A percentile compares a stretch with the other conserved stretches of the same genome.
Conservation (phyloP, 2,329 filamentous ascomycete genomes). For the Fusarium sp. region DNA sequence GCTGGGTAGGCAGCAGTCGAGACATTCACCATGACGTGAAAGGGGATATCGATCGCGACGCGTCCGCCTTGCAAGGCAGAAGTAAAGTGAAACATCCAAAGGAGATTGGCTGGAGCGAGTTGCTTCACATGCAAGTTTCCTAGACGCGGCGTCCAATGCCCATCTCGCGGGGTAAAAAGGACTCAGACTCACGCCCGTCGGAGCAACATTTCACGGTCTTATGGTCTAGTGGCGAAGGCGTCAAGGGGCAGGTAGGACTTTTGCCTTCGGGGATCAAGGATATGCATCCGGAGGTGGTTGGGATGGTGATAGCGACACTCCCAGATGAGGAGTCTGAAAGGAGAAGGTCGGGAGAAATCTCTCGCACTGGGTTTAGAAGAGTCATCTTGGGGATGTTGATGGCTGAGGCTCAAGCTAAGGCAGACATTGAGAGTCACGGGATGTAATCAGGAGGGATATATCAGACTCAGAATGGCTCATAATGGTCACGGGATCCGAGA, state of each 20-base stretch:
- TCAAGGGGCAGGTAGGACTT: conserved; percentile 17
- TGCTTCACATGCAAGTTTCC: conserved; percentile 6
- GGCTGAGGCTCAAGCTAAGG: conserved; percentile 1
- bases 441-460: not conserved
- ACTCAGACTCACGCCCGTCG: conserved; percentile 17
- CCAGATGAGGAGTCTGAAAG: not conserved
- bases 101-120: conserved; percentile 4
- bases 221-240: conserved; percentile 17
- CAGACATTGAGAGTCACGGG: conserved; percentile 6
- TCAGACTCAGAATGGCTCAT: not conserved
- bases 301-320: conserved; percentile 29
- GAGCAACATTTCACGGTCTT: conserved; percentile 26
- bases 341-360: not conserved
- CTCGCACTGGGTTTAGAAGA: conserved; percentile 24
- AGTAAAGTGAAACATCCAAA: conserved; percentile 4
- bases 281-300: conserved; percentile 3
- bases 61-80: not conserved
- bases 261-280: conserved; percentile 17
- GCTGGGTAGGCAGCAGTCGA: conserved; percentile 37
- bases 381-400: not conserved
- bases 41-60: conserved; percentile 8
- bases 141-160: conserved; percentile 13
- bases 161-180: conserved; percentile 2
- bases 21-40: conserved; percentile 17
- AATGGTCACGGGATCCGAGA: not conserved